A percentile compares a stretch with the other conserved stretches of the same genome.
Conservation (phyloP, 345 rosid species). For the Murraya koenigii region DNA sequence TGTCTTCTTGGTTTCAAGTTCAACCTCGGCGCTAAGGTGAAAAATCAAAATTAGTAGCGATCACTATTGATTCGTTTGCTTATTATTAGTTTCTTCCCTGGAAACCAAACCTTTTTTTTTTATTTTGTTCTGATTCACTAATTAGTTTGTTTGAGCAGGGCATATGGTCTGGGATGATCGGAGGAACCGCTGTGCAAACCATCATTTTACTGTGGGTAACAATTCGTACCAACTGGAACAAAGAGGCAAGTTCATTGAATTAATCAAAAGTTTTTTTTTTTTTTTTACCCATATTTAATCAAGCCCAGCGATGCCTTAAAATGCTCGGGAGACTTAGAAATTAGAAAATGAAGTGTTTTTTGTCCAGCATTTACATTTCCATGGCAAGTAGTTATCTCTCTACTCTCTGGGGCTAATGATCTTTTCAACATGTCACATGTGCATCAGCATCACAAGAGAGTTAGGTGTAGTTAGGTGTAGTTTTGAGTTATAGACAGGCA, state of each 20-base stretch:
- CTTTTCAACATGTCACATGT: too few species aligned
- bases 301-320: neutral
- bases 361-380: too few species aligned
- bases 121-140: neutral
- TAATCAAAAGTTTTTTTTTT: neutral
- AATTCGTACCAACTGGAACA: slow-evolving; percentile 49
- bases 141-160: slow-evolving; percentile 29
- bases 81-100: too few species aligned
- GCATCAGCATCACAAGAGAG: neutral
- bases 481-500: neutral
- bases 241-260: slow-evolving; percentile 36
- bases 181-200: slow-evolving; percentile 56
- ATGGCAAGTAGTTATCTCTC: too few species aligned
- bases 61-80: neutral
- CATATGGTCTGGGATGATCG: slow-evolving; percentile 67
- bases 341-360: too few species aligned
- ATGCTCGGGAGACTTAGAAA: neutral
- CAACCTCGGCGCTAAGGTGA: slow-evolving; percentile 50
- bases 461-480: neutral
- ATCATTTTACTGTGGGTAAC: slow-evolving; percentile 47
- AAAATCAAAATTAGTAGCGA: neutral
- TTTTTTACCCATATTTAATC: too few species aligned
- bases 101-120: too few species aligned
- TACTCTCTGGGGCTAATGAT: neutral
- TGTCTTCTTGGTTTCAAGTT: slow-evolving; percentile 59